These are phyloP conservation scores for Tremella fuciformis DNA, from an alignment of 768 basidiomycete species.

Conservation along the genomic window DNA sequence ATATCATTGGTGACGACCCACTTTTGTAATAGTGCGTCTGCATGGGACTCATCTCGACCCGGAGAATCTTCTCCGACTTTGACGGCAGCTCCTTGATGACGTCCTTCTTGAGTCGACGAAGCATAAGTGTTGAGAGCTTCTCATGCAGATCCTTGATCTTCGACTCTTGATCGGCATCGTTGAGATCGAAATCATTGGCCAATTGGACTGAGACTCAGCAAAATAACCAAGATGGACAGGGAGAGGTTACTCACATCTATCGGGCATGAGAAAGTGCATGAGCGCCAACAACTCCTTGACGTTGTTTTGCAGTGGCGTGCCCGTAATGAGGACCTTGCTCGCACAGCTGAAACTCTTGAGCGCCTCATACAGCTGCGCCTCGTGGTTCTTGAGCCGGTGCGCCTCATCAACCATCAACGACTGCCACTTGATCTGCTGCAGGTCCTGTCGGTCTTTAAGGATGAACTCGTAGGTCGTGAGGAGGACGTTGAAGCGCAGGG, in stretches of 20 bases:
- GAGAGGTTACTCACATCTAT: slow-evolving; percentile 69
- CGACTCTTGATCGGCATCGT: slow-evolving; percentile 81
- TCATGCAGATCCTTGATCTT: slow-evolving; percentile 89
- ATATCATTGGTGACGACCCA: slow-evolving; percentile 11
- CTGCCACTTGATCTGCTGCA: slow-evolving; percentile 96
- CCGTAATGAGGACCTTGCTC: slow-evolving; percentile 93
- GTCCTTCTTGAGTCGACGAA: slow-evolving; percentile 89
- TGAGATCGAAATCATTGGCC: slow-evolving; percentile 91
- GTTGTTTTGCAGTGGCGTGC: slow-evolving; percentile 97
- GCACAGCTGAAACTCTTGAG: slow-evolving; percentile 81
- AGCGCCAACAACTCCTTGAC: slow-evolving; percentile 94
- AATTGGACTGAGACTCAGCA: slow-evolving; percentile 64
- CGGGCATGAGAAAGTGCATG: slow-evolving; percentile 99
- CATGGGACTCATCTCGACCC: slow-evolving; percentile 94
- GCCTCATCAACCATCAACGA: slow-evolving; percentile 96
- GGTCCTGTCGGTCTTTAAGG: slow-evolving; percentile 80
- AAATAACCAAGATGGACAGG: neutral
- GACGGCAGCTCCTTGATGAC: slow-evolving; percentile 93
- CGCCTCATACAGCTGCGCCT: slow-evolving; percentile 94
- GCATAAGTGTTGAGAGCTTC: slow-evolving; percentile 90
- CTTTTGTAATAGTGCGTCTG: slow-evolving; percentile 98
- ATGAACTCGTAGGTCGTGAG: slow-evolving; percentile 96
- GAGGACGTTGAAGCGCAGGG: slow-evolving; percentile 91
- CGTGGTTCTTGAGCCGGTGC: slow-evolving; percentile 95
- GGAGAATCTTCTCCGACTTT: slow-evolving; percentile 94